Evolutionary conservation across 1,284 basidiomycete species (phyloP).

Genomic region (Vanrija humicola): DNA sequence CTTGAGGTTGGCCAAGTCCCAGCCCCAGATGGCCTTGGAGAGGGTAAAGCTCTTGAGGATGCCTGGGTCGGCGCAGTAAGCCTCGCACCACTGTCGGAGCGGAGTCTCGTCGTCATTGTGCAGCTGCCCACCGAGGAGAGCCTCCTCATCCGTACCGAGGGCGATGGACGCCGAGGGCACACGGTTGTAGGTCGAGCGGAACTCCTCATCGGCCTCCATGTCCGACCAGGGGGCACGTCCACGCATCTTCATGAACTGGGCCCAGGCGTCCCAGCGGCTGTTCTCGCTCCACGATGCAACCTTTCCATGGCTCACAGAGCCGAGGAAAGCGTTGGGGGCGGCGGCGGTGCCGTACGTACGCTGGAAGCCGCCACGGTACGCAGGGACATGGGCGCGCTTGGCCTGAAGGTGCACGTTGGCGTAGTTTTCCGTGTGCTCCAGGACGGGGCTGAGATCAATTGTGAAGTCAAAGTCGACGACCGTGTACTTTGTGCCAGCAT

Average conservation of each 20-base stretch:
- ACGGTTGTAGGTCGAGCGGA: too few species aligned
- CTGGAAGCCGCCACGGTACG: not conserved
- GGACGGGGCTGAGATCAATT: not conserved
- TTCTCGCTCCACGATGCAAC: too few species aligned
- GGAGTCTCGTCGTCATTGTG: not conserved
- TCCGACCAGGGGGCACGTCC: slow-evolving; percentile 8
- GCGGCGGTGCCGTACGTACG: not conserved
- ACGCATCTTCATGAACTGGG: slow-evolving; percentile 2
- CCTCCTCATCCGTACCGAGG: slow-evolving; percentile 8
- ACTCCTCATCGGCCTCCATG: slow-evolving; percentile 8
- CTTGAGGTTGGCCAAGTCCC: slow-evolving; percentile 55
- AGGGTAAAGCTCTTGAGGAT: slow-evolving; percentile 64
- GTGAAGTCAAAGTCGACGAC: slow-evolving; percentile 11
- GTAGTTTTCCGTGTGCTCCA: slow-evolving; percentile 6
- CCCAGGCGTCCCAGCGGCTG: too few species aligned
- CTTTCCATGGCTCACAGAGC: too few species aligned
- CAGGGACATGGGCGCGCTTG: too few species aligned
- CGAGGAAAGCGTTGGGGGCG: not conserved
- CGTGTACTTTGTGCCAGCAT: slow-evolving; percentile 25
- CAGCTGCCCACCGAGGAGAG: slow-evolving; percentile 2
- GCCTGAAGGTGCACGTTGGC: too few species aligned
- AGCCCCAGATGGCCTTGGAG: slow-evolving; percentile 63
- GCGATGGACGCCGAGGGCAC: not conserved
- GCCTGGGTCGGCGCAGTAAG: slow-evolving; percentile 39
- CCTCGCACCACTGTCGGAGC: too few species aligned